phyloP scores from a whole-genome alignment of 257 asterid genomes.

The Penstemon barbatus region DNA sequence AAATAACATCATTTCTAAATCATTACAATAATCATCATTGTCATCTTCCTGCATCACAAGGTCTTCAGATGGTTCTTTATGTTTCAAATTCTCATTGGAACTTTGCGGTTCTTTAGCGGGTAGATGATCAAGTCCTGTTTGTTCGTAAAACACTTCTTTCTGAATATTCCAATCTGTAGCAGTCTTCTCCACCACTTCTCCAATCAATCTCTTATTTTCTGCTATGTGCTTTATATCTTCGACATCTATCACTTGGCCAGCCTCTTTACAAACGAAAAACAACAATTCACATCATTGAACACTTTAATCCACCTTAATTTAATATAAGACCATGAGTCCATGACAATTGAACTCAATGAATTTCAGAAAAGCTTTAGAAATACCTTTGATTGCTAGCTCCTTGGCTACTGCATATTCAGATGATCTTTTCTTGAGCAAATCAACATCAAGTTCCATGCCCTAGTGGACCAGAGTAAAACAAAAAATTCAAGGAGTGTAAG shows the following conservation, averaged over 20 bases:
- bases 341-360: not conserved
- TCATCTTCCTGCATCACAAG: slow-evolving; percentile 15
- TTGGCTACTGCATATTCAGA: slow-evolving; percentile 81
- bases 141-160: slow-evolving; percentile 55
- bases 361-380: not conserved
- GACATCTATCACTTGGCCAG: slow-evolving; percentile 57
- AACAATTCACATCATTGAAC: slow-evolving; percentile 13
- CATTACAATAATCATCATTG: slow-evolving; percentile 32
- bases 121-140: slow-evolving; percentile 38
- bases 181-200: slow-evolving; percentile 56
- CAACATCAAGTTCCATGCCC: slow-evolving; percentile 81
- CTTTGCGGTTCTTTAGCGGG: slow-evolving; percentile 23
- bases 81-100: slow-evolving; percentile 14
- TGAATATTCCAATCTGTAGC: slow-evolving; percentile 59
- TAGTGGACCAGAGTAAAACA: slow-evolving; percentile 22
- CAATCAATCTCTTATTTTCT: slow-evolving; percentile 51
- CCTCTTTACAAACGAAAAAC: slow-evolving; percentile 45
- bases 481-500: not conserved
- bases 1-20: slow-evolving; percentile 34
- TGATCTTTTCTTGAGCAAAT: slow-evolving; percentile 61
- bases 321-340: not conserved
- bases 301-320: not conserved
- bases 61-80: slow-evolving; percentile 23
- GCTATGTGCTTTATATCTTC: slow-evolving; percentile 68
- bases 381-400: slow-evolving; percentile 76